phyloP scores from a whole-genome alignment of 306 rosid genomes.

The Bauhinia variegata region DNA sequence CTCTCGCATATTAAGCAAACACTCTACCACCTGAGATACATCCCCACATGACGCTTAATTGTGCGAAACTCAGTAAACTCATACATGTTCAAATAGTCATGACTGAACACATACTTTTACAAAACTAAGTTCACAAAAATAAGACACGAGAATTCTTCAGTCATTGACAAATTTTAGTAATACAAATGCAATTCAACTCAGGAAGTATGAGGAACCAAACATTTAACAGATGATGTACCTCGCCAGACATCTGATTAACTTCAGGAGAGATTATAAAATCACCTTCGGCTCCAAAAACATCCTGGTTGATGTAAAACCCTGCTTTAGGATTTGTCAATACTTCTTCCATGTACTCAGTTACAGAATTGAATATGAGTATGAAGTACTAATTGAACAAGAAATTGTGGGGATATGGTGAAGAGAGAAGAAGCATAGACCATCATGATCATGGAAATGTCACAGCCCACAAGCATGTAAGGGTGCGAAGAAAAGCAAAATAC shows the following conservation, averaged over 20 bases:
- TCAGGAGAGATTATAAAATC: slow-evolving; percentile 97
- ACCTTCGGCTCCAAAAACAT: slow-evolving; percentile 91
- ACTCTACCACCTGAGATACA: slow-evolving; percentile 99
- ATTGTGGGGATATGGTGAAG: no score
- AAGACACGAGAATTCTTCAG: slow-evolving; percentile 27
- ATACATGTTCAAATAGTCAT: no score
- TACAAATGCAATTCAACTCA: slow-evolving; percentile 16
- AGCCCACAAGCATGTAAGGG: not conserved
- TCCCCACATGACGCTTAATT: no score
- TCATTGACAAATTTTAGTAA: slow-evolving; percentile 10
- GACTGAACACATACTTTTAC: no score
- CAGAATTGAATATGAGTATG: slow-evolving; percentile 30
- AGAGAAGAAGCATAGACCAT: no score
- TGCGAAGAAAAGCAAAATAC: not conserved
- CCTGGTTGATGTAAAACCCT: slow-evolving; percentile 88
- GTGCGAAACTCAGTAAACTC: no score
- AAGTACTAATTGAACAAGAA: not conserved
- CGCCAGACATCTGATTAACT: slow-evolving; percentile 98
- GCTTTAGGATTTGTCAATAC: slow-evolving; percentile 96
- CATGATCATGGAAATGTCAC: not conserved
- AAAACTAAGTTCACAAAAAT: slow-evolving; percentile 50
- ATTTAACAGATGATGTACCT: slow-evolving; percentile 44
- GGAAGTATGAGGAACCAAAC: not conserved
- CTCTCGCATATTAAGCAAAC: no score
- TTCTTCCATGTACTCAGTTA: slow-evolving; percentile 95